Evolutionary conservation across 768 basidiomycete genomes (phyloP), one percentile per base, ranked within the genome.

Genomic region (Floccularia luteovirens): DNA sequence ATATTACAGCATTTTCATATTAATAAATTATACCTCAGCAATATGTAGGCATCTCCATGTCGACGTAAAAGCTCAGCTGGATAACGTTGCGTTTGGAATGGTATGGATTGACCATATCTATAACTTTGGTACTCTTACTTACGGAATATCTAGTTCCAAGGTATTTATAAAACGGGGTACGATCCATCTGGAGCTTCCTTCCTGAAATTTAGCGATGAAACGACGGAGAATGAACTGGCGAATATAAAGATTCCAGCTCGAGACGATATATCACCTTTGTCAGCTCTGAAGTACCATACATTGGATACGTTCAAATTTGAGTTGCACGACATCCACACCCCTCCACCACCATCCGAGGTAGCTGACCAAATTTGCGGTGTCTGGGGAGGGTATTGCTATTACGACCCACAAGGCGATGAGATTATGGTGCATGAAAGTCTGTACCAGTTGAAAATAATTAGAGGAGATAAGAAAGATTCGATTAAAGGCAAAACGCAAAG

Each of bases 41-140:
- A 21, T 38, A n/a, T 38, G n/a, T 23, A 38, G 24, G 4, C 36
- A 38, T 22, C 21, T 38, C 20, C 36, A 38, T 38, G 8, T 38
- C 13, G 21, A 22, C 12, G 36, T 13, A 20, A 23, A 38, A 24
- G 3, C 13, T 8, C 36, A 38, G 8, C 23, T 38, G n/a, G 23
- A 38, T 13, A 38, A 20, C 17, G n/a, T 38, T 38, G 36, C 36
- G 8, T 38, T 38, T 24, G 36, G 36, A 12, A 38, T 38, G 36
- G 36, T 38, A n/a, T 13, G 19, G 12, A n/a, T 35, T 35, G 22
- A 13, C 8, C 3, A 11, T 35, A 16, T 3, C 33, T 35, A 35
- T 12, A 35, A 2, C 12, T 20, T 35, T 11, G 21, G 10, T 19
- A 35, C 21, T 35, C 12, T 35, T 20, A 17, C 21, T 35, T 13